Evolutionary conservation across 805 yeast species (phyloP).

Genomic region (Lipomyces yamanashiensis): DNA sequence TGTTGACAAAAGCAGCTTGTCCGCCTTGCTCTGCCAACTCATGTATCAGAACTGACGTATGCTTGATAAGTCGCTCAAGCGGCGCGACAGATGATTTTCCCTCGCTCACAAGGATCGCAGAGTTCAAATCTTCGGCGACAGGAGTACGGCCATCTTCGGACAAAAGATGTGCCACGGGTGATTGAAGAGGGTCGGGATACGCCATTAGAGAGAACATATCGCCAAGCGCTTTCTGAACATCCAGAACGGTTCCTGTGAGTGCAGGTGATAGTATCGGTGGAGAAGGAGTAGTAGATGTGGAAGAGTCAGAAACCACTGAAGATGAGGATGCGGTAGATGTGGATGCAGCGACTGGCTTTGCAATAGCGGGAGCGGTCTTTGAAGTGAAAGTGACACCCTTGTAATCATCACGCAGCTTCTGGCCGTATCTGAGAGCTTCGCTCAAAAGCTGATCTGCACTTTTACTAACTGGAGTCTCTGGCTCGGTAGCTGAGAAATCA

Average conservation of each 20-base stretch:
- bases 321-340: not conserved
- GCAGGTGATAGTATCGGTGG: not conserved
- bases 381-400: conserved; percentile 31
- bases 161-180: conserved; percentile 48
- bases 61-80: conserved; percentile 52
- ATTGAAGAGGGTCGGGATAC: conserved; percentile 53
- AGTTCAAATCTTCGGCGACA: conserved; percentile 51
- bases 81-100: conserved; percentile 53
- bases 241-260: conserved; percentile 2
- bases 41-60: conserved; percentile 43
- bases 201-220: conserved; percentile 59
- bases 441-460: conserved; percentile 37
- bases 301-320: not conserved
- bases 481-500: conserved; percentile 16
- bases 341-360: not conserved
- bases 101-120: conserved; percentile 50
- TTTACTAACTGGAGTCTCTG: conserved; percentile 3
- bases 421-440: conserved; percentile 51
- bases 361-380: not conserved
- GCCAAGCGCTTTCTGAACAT: conserved; percentile 49
- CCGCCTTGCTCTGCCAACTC: conserved; percentile 37
- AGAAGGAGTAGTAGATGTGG: not conserved
- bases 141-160: conserved; percentile 47
- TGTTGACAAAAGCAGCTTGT: conserved; percentile 31
- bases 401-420: conserved; percentile 45